A percentile compares a stretch with the other conserved stretches of the same genome.
Conservation (phyloP, 1,139 yeast species). For the Pichia norvegensis region DNA sequence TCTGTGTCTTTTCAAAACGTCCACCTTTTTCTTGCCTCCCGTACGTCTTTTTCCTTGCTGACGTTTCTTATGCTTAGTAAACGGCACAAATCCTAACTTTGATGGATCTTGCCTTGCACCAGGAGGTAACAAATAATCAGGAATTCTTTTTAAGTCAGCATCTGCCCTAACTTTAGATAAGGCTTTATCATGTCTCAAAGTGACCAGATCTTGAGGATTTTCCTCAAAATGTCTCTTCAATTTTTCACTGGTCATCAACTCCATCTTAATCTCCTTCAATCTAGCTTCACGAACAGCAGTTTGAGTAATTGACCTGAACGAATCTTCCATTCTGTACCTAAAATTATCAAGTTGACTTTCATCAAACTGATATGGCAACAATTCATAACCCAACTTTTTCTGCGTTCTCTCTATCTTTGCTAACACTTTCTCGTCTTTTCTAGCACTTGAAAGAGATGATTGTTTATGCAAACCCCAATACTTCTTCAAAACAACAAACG, state of each 20-base stretch:
- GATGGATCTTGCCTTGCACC: slow-evolving; percentile 55
- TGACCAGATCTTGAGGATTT: slow-evolving; percentile 89
- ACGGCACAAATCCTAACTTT: slow-evolving; percentile 70
- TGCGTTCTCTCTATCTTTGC: slow-evolving; percentile 73
- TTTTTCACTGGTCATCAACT: slow-evolving; percentile 80
- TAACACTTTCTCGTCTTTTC: slow-evolving; percentile 80
- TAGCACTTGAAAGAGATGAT: slow-evolving; percentile 63
- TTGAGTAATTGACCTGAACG: slow-evolving; percentile 88
- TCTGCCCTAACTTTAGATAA: slow-evolving; percentile 78
- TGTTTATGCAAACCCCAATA: slow-evolving; percentile 87
- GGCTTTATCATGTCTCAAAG: slow-evolving; percentile 87
- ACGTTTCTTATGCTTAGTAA: slow-evolving; percentile 47
- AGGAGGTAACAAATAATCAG: slow-evolving; percentile 83
- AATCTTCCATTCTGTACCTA: slow-evolving; percentile 95
- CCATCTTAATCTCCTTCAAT: slow-evolving; percentile 80
- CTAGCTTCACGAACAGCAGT: slow-evolving; percentile 92
- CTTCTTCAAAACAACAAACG: slow-evolving; percentile 78
- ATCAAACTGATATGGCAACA: slow-evolving; percentile 80
- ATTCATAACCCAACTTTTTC: slow-evolving; percentile 60
- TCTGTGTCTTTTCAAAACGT: slow-evolving; percentile 63
- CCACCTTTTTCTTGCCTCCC: slow-evolving; percentile 37
- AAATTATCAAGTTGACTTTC: slow-evolving; percentile 91
- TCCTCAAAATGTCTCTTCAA: slow-evolving; percentile 94
- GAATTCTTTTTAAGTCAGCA: slow-evolving; percentile 82
- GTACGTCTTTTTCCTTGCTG: slow-evolving; percentile 27